Base-by-base conservation (phyloP, 2,329 filamentous ascomycete species). In the Calonectria pseudoturangicola region DNA sequence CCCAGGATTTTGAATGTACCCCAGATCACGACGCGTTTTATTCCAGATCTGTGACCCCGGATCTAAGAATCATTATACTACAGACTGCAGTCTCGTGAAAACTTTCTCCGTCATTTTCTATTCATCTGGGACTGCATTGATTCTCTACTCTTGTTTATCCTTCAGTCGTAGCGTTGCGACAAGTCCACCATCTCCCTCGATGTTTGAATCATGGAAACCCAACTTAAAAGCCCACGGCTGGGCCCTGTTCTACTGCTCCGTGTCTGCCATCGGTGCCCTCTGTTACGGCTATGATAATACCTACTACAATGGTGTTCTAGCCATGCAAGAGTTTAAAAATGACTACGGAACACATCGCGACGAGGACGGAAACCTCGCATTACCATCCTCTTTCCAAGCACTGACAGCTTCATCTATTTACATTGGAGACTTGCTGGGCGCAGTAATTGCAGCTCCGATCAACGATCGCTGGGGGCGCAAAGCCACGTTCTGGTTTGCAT, bases 341-440 rank as follows among this genome's bases (percentile, higher is more conserved):
- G 73, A 81, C 66, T 82, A 79, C 66, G 81, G 50, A 2, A 67
- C 58, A 79, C 71, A 67, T 28, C 25, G 30, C 36, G 74, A 77
- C 25, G 67, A 65, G 21, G 66, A 76, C 60, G 80, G 80, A 16
- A 70, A 66, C 21, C 56, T 60, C n/a, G 71, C 74, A 10, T 71
- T 82, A 7, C 68, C 74, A 15, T 76, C 79, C 10, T 80, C 79
- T 18, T 81, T 81, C 66, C 76, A 79, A 27, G 82, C 84, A 8
- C 70, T 85, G 16, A 83, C 83, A 3, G 80, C 83, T 9, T 84
- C 82, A 13, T 81, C 82, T 58, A 85, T 85, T 75, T 83, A 85
- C 70, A 81, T 85, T 16, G 84, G 84, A n/a, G 84, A 85, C 62
- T 76, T 84, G 0, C 62, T 84, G 36, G 84, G 84, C 43, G 81